phyloP scores from a whole-genome alignment of 106 monocot genomes.

The Dactylorhiza incarnata region DNA sequence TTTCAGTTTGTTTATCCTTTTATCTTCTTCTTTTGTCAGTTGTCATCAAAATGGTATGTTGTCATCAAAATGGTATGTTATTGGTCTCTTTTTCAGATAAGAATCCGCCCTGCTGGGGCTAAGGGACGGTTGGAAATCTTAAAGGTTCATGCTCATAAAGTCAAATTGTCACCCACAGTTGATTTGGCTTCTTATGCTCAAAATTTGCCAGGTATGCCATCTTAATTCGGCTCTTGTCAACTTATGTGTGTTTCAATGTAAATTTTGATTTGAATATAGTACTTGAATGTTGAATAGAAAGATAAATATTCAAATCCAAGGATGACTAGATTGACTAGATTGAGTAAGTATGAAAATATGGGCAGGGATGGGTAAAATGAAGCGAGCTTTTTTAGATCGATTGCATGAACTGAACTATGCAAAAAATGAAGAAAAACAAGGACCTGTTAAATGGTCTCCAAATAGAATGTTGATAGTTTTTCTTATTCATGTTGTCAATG shows the following conservation, averaged over 20 bases:
- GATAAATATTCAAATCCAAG: too few relatives aligned
- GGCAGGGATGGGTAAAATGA: too few relatives aligned
- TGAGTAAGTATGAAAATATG: too few relatives aligned
- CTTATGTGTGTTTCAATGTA: neutral
- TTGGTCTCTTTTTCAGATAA: conserved; percentile 38
- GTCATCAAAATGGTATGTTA: neutral
- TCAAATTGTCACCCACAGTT: conserved; percentile 70
- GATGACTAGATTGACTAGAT: too few relatives aligned
- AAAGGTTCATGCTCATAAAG: conserved; percentile 81
- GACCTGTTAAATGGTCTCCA: too few relatives aligned
- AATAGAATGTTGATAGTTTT: too few relatives aligned
- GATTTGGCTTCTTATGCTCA: conserved; percentile 79
- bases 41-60: neutral
- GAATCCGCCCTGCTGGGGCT: conserved; percentile 70
- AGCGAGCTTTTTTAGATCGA: too few relatives aligned
- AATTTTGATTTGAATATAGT: conserved; percentile 2
- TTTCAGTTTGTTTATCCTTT: neutral
- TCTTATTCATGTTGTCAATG: too few relatives aligned
- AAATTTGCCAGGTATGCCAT: conserved; percentile 61
- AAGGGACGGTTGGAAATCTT: conserved; percentile 78
- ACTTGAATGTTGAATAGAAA: neutral
- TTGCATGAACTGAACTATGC: too few relatives aligned
- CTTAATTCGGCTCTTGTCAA: neutral
- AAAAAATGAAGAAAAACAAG: too few relatives aligned
- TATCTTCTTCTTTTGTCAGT: neutral